These are phyloP conservation scores for Lithocarpus polystachyus DNA, from an alignment of 306 rosid species.

Conservation along the genomic window DNA sequence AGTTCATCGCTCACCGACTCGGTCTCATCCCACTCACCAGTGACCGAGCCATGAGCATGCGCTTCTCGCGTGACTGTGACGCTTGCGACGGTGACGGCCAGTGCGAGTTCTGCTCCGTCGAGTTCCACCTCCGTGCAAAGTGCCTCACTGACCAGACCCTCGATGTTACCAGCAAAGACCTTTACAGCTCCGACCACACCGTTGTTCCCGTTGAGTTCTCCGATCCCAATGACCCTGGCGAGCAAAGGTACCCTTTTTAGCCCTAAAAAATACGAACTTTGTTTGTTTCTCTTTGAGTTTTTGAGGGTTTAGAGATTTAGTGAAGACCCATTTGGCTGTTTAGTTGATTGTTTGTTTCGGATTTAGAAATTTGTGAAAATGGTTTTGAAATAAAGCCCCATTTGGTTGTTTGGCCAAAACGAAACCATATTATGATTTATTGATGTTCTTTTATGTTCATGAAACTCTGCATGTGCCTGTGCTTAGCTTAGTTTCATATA, in stretches of 20 bases:
- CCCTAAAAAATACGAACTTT: neutral
- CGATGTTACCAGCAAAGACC: constrained; percentile 87
- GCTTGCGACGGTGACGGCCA: constrained; percentile 98
- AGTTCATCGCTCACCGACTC: constrained; percentile 94
- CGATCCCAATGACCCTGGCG: constrained; percentile 53
- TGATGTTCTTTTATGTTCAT: no score
- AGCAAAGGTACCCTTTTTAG: constrained; percentile 36
- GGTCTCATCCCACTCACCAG: constrained; percentile 89
- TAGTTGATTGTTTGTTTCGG: neutral
- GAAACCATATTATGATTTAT: neutral
- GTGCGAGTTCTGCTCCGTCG: constrained; percentile 97
- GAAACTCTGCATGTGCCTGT: no score
- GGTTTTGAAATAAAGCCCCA: neutral
- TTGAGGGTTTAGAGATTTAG: no score
- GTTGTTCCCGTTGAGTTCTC: constrained; percentile 86
- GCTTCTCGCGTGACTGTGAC: constrained; percentile 99
- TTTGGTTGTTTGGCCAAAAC: neutral
- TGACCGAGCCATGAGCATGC: constrained; percentile 92
- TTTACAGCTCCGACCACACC: constrained; percentile 77
- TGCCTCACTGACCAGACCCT: constrained; percentile 76
- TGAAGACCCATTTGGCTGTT: no score
- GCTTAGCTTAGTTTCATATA: no score
- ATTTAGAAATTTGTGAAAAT: neutral
- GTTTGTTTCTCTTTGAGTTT: neutral
- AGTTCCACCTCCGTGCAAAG: constrained; percentile 81